Evolutionary conservation across 1,284 basidiomycete genomes (phyloP).

Genomic region (Apiotrichum veenhuisii): DNA sequence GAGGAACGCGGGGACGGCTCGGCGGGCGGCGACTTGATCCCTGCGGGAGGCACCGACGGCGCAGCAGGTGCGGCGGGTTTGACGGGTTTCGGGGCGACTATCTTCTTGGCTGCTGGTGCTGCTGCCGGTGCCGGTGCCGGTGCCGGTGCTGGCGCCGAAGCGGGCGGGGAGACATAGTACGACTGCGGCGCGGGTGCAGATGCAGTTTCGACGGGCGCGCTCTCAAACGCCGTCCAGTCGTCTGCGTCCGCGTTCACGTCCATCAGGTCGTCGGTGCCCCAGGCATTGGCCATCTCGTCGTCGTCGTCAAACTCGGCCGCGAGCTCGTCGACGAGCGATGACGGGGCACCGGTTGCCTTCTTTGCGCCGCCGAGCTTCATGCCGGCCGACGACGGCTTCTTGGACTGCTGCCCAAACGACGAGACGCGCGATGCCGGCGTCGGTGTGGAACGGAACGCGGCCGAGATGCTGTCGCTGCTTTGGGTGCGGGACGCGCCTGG

Average conservation of each 20-base stretch:
- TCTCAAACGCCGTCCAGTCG: slow-evolving; percentile 91
- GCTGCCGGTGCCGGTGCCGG: slow-evolving; percentile 14
- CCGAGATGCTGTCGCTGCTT: slow-evolving; percentile 16
- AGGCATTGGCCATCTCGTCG: slow-evolving; percentile 56
- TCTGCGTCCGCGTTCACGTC: slow-evolving; percentile 76
- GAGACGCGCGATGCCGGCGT: slow-evolving; percentile 1
- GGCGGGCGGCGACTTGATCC: not conserved
- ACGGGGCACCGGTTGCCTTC: slow-evolving; percentile 8
- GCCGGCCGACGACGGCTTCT: slow-evolving; percentile 34
- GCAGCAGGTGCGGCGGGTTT: slow-evolving; percentile 2
- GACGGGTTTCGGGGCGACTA: slow-evolving; percentile 5
- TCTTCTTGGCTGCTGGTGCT: too few species aligned
- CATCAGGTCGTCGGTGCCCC: slow-evolving; percentile 71
- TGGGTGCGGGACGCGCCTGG: slow-evolving; percentile 23
- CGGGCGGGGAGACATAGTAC: slow-evolving; percentile 28
- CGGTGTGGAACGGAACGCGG: not conserved
- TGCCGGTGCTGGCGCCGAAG: slow-evolving; percentile 13
- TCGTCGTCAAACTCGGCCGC: slow-evolving; percentile 55
- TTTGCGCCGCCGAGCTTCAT: slow-evolving; percentile 64
- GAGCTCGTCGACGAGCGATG: slow-evolving; percentile 57
- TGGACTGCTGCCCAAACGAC: slow-evolving; percentile 8
- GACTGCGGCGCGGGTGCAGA: slow-evolving; percentile 35
- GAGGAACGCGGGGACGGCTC: slow-evolving; percentile 1
- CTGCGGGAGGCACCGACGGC: slow-evolving; percentile 5
- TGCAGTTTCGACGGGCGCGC: slow-evolving; percentile 53